These are phyloP conservation scores for sorghum (Sorghum bicolor) DNA, from an alignment of 176 grass and related monocot species.

Conservation along the genomic window DNA sequence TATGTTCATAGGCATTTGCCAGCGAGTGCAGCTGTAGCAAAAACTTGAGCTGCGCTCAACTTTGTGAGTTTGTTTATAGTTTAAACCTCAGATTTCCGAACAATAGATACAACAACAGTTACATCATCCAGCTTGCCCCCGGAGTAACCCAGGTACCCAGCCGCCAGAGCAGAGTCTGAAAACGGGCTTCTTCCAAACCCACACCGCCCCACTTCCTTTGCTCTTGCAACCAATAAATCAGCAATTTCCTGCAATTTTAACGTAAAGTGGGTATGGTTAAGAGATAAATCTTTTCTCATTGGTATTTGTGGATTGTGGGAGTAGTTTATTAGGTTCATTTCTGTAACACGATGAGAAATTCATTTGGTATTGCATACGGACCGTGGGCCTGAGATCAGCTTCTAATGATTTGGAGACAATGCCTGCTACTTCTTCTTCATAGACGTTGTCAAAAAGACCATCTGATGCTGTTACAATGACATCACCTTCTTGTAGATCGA, in stretches of 20 bases:
- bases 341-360: neutral
- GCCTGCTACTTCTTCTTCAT: conserved; percentile 67
- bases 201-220: conserved; percentile 70
- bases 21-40: neutral
- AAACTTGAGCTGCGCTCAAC: conserved; percentile 14
- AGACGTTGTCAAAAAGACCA: conserved; percentile 89
- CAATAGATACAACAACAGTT: conserved; percentile 79
- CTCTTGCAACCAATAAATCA: conserved; percentile 43
- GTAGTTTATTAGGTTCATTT: neutral
- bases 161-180: conserved; percentile 60
- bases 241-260: conserved; percentile 71
- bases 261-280: neutral
- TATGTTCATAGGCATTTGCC: neutral
- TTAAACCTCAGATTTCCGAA: conserved; percentile 61
- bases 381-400: conserved; percentile 53
- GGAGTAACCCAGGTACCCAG: conserved; percentile 67
- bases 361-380: conserved; percentile 23
- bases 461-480: conserved; percentile 83
- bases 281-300: neutral
- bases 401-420: conserved; percentile 70
- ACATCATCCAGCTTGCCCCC: conserved; percentile 97
- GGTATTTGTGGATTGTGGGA: neutral
- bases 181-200: conserved; percentile 71
- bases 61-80: neutral
- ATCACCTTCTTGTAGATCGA: conserved; percentile 74